These are phyloP conservation scores for Monosporascus ibericus DNA, from an alignment of 2,329 filamentous ascomycete genomes.

Conservation along the genomic window DNA sequence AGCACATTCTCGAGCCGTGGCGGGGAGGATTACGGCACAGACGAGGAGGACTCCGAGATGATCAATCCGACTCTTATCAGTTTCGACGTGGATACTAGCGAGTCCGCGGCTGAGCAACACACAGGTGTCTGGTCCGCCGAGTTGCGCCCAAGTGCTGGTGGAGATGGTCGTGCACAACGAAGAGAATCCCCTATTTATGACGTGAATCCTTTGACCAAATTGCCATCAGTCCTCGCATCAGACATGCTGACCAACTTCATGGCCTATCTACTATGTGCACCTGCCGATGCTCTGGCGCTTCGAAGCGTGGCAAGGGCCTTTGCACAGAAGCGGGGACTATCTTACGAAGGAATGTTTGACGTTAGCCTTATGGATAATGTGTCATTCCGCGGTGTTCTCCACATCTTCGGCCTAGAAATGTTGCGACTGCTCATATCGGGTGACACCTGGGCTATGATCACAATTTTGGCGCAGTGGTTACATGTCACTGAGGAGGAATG, in stretches of 20 bases:
- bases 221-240: constrained; percentile 42
- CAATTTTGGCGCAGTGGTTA: constrained; percentile 30
- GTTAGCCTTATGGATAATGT: constrained; percentile 31
- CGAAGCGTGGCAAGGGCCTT: constrained; percentile 39
- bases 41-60: constrained; percentile 51
- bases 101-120: constrained; percentile 41
- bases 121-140: constrained; percentile 54
- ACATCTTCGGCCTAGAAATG: constrained; percentile 41
- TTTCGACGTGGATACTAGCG: constrained; percentile 55
- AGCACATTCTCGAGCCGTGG: constrained; percentile 42
- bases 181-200: constrained; percentile 32
- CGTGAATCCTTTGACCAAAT: constrained; percentile 43
- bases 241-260: constrained; percentile 40
- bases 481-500: constrained; percentile 39
- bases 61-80: constrained; percentile 53
- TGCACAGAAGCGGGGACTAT: constrained; percentile 31
- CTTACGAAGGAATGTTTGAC: constrained; percentile 33
- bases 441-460: constrained; percentile 39
- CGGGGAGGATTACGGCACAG: constrained; percentile 42
- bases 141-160: constrained; percentile 42
- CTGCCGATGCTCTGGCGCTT: constrained; percentile 41
- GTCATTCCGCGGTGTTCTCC: constrained; percentile 34
- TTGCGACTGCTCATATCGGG: constrained; percentile 37
- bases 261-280: constrained; percentile 36
- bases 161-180: constrained; percentile 24